Base-by-base conservation (phyloP, 306 rosid species). In the Corylus avellana region DNA sequence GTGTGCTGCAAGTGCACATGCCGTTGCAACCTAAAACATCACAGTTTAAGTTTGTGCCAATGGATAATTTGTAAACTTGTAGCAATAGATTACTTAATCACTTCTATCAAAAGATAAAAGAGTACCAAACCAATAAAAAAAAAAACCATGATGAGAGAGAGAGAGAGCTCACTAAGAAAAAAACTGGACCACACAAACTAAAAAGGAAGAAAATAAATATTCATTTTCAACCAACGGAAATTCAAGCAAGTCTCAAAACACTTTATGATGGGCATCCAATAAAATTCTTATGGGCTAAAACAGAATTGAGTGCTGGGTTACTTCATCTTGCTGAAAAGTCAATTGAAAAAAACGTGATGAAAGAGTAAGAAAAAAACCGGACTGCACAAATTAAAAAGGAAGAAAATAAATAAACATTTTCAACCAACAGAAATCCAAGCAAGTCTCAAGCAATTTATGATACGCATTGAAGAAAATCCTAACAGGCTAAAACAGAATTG, bases 1-100 rank as follows among this genome's bases (percentile, higher is more conserved):
- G 64, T 90, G 87, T 68, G 98, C 97, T 62, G 98, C 96, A 49
- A 95, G 92, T 5, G 98, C 98, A 86, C 98, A 92, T 66, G 94
- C 87, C 25, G 89, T 64, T 77, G 98, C 98, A 78, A 80, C 84
- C 98, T 95, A 87, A 81, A 84, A 78, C 37, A 86, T 78, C 77
- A 54, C 56, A 70, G 74, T 75, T 53, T 83, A 61, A 83, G 80
- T 69, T n/a, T 61, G n/a, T 27, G 69, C 75, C 37, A 53, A 39
- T 39, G 51, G 17, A 4, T 75, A 70, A 2, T 49, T 42, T 59
- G 39, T 37, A 79, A 63, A 53, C 18, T 53, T 42, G 9, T 50
- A 4, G 3, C 2, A 20, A 77, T 8, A 47, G 20, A 69, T 16
- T 46, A 37, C 53, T 49, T 37, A 62, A 16, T 63, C 29, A 42